Evolutionary conservation across 2,329 filamentous ascomycete genomes (phyloP).

Genomic region (Stemphylium vesicarium): DNA sequence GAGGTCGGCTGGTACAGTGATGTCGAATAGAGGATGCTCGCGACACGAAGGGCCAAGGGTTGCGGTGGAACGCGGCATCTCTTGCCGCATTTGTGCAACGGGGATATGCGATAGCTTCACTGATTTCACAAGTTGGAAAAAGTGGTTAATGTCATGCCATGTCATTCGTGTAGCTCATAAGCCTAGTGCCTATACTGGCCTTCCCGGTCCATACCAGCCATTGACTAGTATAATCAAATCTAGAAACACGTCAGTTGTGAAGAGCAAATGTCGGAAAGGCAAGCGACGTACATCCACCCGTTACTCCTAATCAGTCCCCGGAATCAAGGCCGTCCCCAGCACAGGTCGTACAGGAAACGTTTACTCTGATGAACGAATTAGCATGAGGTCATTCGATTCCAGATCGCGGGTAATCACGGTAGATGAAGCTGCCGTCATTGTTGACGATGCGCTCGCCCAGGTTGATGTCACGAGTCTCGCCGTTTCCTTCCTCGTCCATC

Average conservation of each 20-base stretch:
- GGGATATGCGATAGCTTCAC: no score
- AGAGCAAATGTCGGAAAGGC: background rate
- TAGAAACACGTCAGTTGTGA: background rate
- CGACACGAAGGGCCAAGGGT: no score
- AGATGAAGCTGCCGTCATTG: conserved; percentile 52
- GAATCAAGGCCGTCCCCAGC: no score
- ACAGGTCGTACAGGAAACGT: background rate
- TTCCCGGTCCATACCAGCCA: background rate
- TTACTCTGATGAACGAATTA: conserved; percentile 2
- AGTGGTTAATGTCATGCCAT: background rate
- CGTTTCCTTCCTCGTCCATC: conserved; percentile 52
- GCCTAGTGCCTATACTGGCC: background rate
- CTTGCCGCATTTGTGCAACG: no score
- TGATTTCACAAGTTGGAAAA: no score
- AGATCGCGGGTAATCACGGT: conserved; percentile 13
- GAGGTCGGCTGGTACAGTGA: no score
- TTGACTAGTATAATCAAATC: background rate
- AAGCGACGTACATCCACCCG: background rate
- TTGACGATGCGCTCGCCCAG: conserved; percentile 63
- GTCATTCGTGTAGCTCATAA: background rate
- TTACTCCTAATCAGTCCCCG: background rate
- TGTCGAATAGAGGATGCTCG: no score
- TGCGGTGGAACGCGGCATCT: no score
- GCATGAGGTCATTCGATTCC: background rate
- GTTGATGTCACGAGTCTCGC: conserved; percentile 58